Percentiles rank a stretch among this genome's conserved stretches.
Conservation (phyloP, 139 green algal genomes). For the Closterium sp. region DNA sequence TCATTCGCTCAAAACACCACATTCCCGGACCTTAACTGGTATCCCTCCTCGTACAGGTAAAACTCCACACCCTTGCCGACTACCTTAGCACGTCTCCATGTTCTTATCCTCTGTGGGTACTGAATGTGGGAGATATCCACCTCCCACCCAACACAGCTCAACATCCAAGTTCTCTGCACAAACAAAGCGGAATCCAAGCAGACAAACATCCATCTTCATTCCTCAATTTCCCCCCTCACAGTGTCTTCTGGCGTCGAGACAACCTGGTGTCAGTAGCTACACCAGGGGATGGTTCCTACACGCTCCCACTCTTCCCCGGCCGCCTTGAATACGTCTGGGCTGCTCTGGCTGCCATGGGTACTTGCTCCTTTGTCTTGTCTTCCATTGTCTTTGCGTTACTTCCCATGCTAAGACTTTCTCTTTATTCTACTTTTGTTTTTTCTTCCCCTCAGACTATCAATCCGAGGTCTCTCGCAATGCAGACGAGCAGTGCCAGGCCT, state of each 20-base stretch:
- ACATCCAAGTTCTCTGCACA: neutral
- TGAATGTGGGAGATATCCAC: neutral
- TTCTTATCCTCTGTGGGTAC: too few species aligned
- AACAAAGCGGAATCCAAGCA: too few species aligned
- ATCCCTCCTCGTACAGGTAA: neutral
- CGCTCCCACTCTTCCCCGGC: neutral
- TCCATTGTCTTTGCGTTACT: too few species aligned
- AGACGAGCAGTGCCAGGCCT: neutral
- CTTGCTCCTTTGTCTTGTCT: neutral
- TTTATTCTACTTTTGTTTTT: too few species aligned
- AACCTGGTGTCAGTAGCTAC: neutral
- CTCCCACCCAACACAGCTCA: neutral
- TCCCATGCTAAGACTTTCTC: too few species aligned
- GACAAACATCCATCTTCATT: neutral
- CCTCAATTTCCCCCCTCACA: neutral
- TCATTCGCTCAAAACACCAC: neutral
- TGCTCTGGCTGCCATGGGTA: slow-evolving; percentile 2
- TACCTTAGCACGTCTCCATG: too few species aligned
- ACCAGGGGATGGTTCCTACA: slow-evolving; percentile 3
- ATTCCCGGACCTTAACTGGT: slow-evolving; percentile 16
- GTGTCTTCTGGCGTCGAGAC: slow-evolving; percentile 1
- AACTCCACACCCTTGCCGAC: neutral
- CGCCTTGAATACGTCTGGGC: neutral
- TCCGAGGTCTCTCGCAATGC: neutral
- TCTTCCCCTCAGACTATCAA: neutral